Evolutionary conservation across 371 early-diverging fungal species (phyloP), one percentile per base, ranked within the genome.

Genomic region (Rhizopus microsporus): DNA sequence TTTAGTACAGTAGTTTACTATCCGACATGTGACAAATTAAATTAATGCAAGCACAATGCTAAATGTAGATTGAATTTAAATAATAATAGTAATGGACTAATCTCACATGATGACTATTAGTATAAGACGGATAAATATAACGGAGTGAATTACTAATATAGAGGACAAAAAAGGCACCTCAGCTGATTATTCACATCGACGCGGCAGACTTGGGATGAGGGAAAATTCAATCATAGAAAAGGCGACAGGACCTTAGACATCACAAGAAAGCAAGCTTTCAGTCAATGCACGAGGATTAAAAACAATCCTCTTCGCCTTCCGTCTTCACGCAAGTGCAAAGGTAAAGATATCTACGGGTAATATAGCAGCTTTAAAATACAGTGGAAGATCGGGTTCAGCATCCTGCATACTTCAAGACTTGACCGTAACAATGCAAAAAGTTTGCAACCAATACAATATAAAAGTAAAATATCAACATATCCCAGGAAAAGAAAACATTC

Each of bases 311-410:
- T 49, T 49, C 34, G 49, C 49, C 9, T 29, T 47, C 4, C 47
- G 7, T 12, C 29, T 47, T 5, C 23, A 47, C 29, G 47, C 2
- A 23, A 23, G 2, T 23, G 23, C 2, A 0, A 0, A 23, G 23
- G 57, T 62, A 4, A 47, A 54, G 42, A 35, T 60, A 32, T 48
- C 40, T 5, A 54, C 44, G 5, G 56, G n/a, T n/a, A n/a, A n/a
- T n/a, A n/a, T n/a, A n/a, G n/a, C n/a, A n/a, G 50, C 59, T 3
- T 43, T 59, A 7, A 63, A 59, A 56, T 63, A 59, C 46, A 6
- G 50, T 54, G n/a, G 57, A 62, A 13, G 33, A 13, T 13, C 54
- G 63, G 54, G 63, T 12, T 57, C 59, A 38, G 45, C 58, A 1
- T 63, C 58, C 2, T 1, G 37, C 3, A 10, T 23, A 3, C 8